phyloP scores from a whole-genome alignment of 805 yeast species.

The Hanseniaspora lindneri region DNA sequence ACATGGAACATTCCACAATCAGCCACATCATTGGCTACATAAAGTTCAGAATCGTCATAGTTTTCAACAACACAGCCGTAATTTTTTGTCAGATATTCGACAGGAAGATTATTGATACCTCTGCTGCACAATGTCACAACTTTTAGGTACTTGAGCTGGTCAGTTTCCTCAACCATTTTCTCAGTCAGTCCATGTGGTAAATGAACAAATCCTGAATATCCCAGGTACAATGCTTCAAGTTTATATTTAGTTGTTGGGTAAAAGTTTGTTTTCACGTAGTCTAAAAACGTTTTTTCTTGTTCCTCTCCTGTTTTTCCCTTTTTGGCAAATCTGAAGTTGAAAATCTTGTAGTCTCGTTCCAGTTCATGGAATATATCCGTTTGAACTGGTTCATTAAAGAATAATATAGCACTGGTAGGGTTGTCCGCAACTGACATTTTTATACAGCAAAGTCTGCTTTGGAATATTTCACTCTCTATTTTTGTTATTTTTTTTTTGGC shows the following conservation, averaged over 20 bases:
- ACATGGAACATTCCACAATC: slow-evolving; percentile 50
- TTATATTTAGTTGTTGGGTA: slow-evolving; percentile 17
- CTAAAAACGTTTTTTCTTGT: slow-evolving; percentile 4
- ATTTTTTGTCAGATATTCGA: slow-evolving; percentile 30
- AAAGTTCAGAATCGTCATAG: slow-evolving; percentile 23
- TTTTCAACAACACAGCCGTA: slow-evolving; percentile 38
- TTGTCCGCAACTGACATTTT: background rate
- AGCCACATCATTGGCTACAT: slow-evolving; percentile 52
- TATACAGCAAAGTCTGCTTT: background rate
- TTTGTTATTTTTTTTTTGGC: background rate
- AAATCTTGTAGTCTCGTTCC: background rate
- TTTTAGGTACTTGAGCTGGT: slow-evolving; percentile 36
- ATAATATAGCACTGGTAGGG: slow-evolving; percentile 5
- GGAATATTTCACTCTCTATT: background rate
- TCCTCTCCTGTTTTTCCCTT: slow-evolving; percentile 1
- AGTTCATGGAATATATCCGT: slow-evolving; percentile 3
- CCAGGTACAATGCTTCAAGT: slow-evolving; percentile 43
- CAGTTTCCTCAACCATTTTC: slow-evolving; percentile 31
- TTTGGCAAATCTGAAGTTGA: slow-evolving; percentile 5
- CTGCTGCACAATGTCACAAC: slow-evolving; percentile 45
- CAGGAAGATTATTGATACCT: slow-evolving; percentile 44
- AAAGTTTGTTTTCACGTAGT: slow-evolving; percentile 10
- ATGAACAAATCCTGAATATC: slow-evolving; percentile 43
- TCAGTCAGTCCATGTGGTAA: slow-evolving; percentile 39
- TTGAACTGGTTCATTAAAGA: slow-evolving; percentile 13